phyloP scores from a whole-genome alignment of 2,329 filamentous ascomycete genomes.

The Thielaviopsis populi region DNA sequence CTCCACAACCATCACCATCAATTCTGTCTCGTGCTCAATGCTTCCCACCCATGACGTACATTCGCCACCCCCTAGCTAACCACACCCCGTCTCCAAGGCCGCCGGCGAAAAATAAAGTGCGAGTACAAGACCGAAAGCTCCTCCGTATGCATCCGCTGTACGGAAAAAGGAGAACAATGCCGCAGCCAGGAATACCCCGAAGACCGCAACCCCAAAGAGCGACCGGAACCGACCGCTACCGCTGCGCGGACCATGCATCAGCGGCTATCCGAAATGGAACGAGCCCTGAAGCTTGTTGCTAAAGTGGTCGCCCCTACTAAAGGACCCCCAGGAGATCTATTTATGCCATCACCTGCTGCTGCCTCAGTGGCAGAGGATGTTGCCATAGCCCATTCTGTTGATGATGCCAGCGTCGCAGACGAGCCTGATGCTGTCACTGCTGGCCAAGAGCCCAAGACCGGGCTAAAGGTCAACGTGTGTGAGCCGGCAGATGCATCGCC shows the following conservation, averaged over 20 bases:
- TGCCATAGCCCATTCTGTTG: not conserved
- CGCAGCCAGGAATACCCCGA: slow-evolving; percentile 35
- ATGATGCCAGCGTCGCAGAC: not conserved
- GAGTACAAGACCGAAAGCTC: slow-evolving; percentile 30
- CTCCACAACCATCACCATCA: not conserved
- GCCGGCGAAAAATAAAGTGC: slow-evolving; percentile 39
- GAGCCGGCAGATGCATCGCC: not conserved
- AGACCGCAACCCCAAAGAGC: slow-evolving; percentile 17
- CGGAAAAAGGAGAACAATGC: slow-evolving; percentile 29
- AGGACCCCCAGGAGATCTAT: not conserved
- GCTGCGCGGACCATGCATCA: slow-evolving; percentile 11
- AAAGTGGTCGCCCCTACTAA: slow-evolving; percentile 4
- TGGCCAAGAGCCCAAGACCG: not conserved
- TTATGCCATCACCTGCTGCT: not conserved
- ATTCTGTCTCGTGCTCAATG: not conserved
- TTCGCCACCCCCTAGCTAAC: not conserved
- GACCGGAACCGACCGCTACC: slow-evolving; percentile 3
- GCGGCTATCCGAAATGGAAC: slow-evolving; percentile 15
- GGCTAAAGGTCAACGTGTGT: not conserved
- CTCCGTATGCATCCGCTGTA: slow-evolving; percentile 32
- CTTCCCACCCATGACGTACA: not conserved
- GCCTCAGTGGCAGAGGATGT: not conserved
- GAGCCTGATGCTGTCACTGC: not conserved
- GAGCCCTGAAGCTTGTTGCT: slow-evolving; percentile 10
- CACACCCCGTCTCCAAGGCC: slow-evolving; percentile 19